These are phyloP conservation scores for Zoysia matrella DNA, from an alignment of 202 grass and related monocot species.

Conservation along the genomic window DNA sequence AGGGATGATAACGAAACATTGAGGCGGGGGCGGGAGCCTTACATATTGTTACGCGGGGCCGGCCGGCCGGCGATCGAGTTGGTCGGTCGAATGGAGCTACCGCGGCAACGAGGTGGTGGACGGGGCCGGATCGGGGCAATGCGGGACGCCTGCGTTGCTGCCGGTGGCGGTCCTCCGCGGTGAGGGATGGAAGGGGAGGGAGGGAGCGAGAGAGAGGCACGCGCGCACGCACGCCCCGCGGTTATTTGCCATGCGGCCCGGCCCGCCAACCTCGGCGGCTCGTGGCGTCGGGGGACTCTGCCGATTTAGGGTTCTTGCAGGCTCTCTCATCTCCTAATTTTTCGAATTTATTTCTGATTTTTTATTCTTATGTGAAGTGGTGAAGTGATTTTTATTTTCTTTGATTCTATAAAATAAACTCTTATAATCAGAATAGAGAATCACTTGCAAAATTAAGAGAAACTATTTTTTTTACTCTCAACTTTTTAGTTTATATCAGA, in stretches of 20 bases:
- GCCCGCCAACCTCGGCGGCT: no score
- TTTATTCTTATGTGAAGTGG: no score
- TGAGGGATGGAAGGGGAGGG: not conserved
- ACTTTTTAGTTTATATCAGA: no score
- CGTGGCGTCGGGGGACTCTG: no score
- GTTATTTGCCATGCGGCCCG: constrained; percentile 41
- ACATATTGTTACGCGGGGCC: not conserved
- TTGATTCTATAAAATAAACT: no score
- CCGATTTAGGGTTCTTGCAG: no score
- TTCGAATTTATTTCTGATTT: no score
- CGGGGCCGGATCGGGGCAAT: constrained; percentile 8
- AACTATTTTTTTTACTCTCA: no score
- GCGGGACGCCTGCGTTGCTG: constrained; percentile 32
- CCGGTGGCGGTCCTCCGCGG: constrained; percentile 13
- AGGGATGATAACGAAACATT: not conserved
- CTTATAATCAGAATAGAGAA: no score
- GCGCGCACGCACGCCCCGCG: constrained; percentile 34
- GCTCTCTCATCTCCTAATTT: no score
- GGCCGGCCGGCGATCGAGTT: constrained; percentile 5
- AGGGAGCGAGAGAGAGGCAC: constrained; percentile 8
- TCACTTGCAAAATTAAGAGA: no score
- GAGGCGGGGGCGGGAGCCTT: not conserved
- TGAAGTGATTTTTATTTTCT: no score
- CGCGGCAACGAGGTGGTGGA: constrained; percentile 11
- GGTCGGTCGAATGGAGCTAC: constrained; percentile 35